Percentiles rank a stretch among this genome's conserved stretches.
Evolutionary conservation across 805 yeast species (phyloP).

Genomic region (Hanseniaspora taiwanica): DNA sequence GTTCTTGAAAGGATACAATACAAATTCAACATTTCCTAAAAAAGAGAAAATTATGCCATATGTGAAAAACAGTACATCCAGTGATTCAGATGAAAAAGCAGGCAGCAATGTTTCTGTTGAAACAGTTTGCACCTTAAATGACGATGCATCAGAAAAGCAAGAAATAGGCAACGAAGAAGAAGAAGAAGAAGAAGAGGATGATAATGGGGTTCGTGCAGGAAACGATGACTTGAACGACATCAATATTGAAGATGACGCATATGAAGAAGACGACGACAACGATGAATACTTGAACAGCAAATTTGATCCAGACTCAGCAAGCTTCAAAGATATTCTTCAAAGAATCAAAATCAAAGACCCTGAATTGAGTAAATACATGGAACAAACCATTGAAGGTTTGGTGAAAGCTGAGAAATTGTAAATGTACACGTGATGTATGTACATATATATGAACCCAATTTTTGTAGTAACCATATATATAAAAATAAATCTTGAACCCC

Average conservation of each 20-base stretch:
- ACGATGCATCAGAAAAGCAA: conserved; percentile 3
- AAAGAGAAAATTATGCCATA: conserved; percentile 13
- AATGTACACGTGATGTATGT: too few relatives aligned
- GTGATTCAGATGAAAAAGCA: conserved; percentile 6
- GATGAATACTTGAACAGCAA: conserved; percentile 8
- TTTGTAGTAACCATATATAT: neutral
- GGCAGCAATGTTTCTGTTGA: too few relatives aligned
- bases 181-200: conserved; percentile 16
- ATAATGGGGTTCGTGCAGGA: conserved; percentile 21
- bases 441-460: neutral
- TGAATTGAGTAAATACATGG: conserved; percentile 10
- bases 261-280: conserved; percentile 11
- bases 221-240: conserved; percentile 16
- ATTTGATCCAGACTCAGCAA: conserved; percentile 18
- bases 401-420: neutral
- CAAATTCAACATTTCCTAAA: conserved; percentile 16
- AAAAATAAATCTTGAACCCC: too few relatives aligned
- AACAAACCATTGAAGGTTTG: neutral
- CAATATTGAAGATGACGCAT: conserved; percentile 14
- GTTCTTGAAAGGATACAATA: conserved; percentile 27
- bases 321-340: conserved; percentile 19
- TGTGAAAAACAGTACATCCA: conserved; percentile 18
- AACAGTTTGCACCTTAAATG: too few relatives aligned
- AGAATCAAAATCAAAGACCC: conserved; percentile 17
- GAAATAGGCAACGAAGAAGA: conserved; percentile 9